Evolutionary conservation across 306 rosid genomes (phyloP), one percentile per base, ranked within the genome.

Genomic region (Pueraria montana): DNA sequence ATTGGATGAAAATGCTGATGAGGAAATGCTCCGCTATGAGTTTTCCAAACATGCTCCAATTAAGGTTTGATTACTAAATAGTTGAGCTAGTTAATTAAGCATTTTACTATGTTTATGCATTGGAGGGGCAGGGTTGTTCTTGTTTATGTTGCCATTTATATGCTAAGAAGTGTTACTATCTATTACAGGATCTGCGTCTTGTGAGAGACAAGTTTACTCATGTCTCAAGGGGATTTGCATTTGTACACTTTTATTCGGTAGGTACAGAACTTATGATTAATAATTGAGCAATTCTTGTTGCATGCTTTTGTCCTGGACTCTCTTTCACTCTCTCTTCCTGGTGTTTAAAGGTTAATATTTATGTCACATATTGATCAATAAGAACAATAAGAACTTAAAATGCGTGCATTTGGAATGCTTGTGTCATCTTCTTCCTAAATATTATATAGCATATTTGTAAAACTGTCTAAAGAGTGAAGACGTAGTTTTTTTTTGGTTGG

Each of bases 1-100:
- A 79, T 94, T 96, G 94, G 99, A 93, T 86, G 99, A 96, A 88
- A 94, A 93, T 91, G 98, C 97, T 26, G 99, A 96, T 73, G 99
- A 93, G 89, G 99, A 92, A 90, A 94, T 94, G 98, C 94, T 96
- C 72, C 99, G 99, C 73, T 96, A 93, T 85, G 99, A 96, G 74
- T 96, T 96, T 83, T 96, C 98, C 48, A 96, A 96, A 85, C 98
- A 96, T 88, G 98, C 97, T 84, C 96, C 99, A 70, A 90, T 96
- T 71, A 96, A 96, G 96, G 99, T 96, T 61, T 38, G 65, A 78
- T 78, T 82, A 40, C 76, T 73, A 73, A 81, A 72, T 58, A 43
- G 11, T 42, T 78, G 38, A 38, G 75, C 45, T 76, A 74, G 53
- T 11, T 79, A 42, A 34, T 46, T 43, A 32, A 34, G 40, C 38